These are phyloP conservation scores for Anethum foeniculum DNA, from an alignment of 140 eudicot species.

Conservation along the genomic window DNA sequence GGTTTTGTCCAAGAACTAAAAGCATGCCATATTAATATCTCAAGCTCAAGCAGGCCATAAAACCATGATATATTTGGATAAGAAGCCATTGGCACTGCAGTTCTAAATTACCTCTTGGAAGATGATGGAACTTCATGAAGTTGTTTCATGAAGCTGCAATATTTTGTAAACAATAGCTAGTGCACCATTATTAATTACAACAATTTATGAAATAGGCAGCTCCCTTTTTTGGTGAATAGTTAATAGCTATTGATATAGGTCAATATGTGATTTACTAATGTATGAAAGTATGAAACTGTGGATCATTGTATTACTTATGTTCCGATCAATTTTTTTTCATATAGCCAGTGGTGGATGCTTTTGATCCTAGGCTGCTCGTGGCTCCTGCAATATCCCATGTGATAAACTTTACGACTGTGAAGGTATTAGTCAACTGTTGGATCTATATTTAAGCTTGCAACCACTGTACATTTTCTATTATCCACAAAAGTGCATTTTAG, in stretches of 20 bases:
- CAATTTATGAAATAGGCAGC: neutral
- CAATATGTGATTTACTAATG: neutral
- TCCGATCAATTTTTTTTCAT: neutral
- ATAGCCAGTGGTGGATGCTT: slow-evolving; percentile 99
- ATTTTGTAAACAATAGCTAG: neutral
- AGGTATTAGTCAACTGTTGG: slow-evolving; percentile 37
- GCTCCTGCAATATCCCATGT: slow-evolving; percentile 88
- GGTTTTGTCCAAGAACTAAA: neutral
- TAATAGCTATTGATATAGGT: neutral
- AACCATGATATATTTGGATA: neutral
- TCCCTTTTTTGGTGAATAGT: neutral
- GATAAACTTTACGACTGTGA: slow-evolving; percentile 69
- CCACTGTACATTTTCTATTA: neutral
- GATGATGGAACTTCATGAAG: neutral
- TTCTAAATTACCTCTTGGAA: neutral
- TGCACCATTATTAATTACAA: neutral
- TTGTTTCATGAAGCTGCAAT: neutral
- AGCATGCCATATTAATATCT: neutral
- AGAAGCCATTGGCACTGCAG: neutral
- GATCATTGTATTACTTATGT: neutral
- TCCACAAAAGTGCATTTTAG: neutral
- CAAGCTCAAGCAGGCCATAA: neutral
- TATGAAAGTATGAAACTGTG: neutral
- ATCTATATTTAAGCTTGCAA: slow-evolving; percentile 5
- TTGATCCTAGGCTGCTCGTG: slow-evolving; percentile 92